These are phyloP conservation scores for Saururus chinensis DNA, from an alignment of 164 flowering plant species.

Conservation along the genomic window DNA sequence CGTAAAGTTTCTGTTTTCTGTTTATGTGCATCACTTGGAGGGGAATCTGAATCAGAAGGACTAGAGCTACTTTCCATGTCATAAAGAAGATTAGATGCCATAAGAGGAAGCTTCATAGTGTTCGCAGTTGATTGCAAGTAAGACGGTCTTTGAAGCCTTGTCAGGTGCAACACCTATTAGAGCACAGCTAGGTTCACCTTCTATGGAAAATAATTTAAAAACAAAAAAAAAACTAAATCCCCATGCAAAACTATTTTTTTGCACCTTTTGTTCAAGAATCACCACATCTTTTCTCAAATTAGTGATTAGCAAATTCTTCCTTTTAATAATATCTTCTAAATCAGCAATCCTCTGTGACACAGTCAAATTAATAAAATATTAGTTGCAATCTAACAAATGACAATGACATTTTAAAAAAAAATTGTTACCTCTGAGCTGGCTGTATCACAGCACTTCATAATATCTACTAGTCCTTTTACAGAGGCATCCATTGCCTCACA, in stretches of 20 bases:
- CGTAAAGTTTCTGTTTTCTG: slow-evolving; percentile 5
- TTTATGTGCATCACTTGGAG: slow-evolving; percentile 10
- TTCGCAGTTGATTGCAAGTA: slow-evolving; percentile 20
- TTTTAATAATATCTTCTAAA: slow-evolving; percentile 62
- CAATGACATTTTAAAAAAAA: neutral
- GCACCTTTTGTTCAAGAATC: slow-evolving; percentile 75
- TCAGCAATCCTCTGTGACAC: slow-evolving; percentile 64
- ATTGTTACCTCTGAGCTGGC: slow-evolving; percentile 49
- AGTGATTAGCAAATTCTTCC: slow-evolving; percentile 55
- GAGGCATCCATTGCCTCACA: slow-evolving; percentile 66
- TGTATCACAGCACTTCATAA: slow-evolving; percentile 35
- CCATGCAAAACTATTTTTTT: neutral
- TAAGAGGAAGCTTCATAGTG: slow-evolving; percentile 26
- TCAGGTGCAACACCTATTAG: slow-evolving; percentile 45
- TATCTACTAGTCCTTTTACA: slow-evolving; percentile 44
- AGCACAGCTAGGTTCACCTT: neutral
- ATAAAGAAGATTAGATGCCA: slow-evolving; percentile 63
- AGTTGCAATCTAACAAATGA: neutral
- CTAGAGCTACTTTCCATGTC: slow-evolving; percentile 75
- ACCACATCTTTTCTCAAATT: slow-evolving; percentile 62
- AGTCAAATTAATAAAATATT: neutral
- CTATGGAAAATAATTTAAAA: neutral
- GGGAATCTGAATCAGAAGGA: slow-evolving; percentile 67
- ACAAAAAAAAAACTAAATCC: neutral
- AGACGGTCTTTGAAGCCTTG: slow-evolving; percentile 62